Conservation (phyloP, 371 early-diverging fungal genomes). For the Actinomucor elegans region DNA sequence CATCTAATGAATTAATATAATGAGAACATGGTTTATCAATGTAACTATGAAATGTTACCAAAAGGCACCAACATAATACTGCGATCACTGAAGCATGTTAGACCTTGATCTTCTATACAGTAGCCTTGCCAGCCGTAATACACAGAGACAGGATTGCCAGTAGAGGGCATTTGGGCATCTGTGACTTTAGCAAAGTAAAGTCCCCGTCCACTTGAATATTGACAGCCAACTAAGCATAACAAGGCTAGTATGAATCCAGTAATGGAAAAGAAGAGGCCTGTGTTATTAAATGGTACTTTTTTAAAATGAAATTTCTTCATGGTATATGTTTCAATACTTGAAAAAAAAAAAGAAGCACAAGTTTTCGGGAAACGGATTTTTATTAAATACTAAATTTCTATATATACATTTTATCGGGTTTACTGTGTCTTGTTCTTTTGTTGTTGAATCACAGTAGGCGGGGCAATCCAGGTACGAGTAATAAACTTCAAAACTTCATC, state of each 20-base stretch:
- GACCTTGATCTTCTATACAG: conserved; percentile 23
- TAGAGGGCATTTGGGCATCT: conserved; percentile 12
- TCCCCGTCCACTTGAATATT: conserved; percentile 12
- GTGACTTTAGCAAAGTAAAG: conserved; percentile 39
- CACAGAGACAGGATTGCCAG: conserved; percentile 11
- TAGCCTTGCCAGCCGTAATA: conserved; percentile 46
- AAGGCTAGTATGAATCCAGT: conserved; percentile 35
- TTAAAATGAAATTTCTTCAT: conserved; percentile 17
- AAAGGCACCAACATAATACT: conserved; percentile 41
- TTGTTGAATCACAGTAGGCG: conserved; percentile 29
- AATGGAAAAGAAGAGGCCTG: conserved; percentile 32
- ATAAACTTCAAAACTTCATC: conserved; percentile 92
- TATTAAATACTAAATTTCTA: neutral
- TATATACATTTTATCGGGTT: conserved; percentile 10
- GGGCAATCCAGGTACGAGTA: conserved; percentile 69
- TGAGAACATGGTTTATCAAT: neutral
- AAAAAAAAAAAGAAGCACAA: neutral
- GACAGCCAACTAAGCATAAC: conserved; percentile 37
- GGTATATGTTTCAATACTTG: neutral
- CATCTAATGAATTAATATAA: conserved; percentile 25
- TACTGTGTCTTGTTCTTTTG: conserved; percentile 1
- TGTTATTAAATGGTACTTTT: conserved; percentile 19
- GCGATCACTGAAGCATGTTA: conserved; percentile 24
- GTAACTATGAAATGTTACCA: conserved; percentile 21
- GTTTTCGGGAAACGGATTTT: neutral